phyloP scores from a whole-genome alignment of 169 alveolate genomes.

The Plasmodium malariae region DNA sequence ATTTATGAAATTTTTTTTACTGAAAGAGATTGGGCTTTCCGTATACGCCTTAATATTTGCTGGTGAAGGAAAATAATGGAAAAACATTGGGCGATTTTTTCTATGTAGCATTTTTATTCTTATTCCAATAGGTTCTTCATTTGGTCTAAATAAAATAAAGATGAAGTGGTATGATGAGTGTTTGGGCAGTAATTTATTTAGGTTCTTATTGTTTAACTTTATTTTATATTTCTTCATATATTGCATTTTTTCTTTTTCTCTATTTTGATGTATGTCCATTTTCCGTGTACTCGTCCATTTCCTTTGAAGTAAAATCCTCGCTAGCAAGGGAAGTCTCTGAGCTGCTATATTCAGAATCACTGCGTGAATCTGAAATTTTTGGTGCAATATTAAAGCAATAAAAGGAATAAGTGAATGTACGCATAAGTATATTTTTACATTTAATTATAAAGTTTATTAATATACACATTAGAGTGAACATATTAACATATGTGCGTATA shows the following conservation, averaged over 20 bases:
- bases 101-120: slow-evolving; percentile 73
- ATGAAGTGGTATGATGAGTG: neutral
- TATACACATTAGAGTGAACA: neutral
- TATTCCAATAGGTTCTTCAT: slow-evolving; percentile 60
- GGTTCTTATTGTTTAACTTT: neutral
- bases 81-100: slow-evolving; percentile 68
- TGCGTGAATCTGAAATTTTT: slow-evolving; percentile 36
- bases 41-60: slow-evolving; percentile 64
- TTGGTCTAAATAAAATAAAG: slow-evolving; percentile 24
- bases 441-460: neutral
- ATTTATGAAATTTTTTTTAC: slow-evolving; percentile 45
- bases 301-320: slow-evolving; percentile 35
- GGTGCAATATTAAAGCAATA: neutral
- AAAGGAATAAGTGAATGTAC: neutral
- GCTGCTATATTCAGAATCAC: slow-evolving; percentile 29
- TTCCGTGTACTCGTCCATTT: slow-evolving; percentile 54
- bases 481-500: neutral
- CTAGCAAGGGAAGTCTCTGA: slow-evolving; percentile 63
- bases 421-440: neutral
- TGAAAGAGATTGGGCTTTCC: slow-evolving; percentile 70
- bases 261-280: neutral
- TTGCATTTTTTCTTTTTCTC: neutral
- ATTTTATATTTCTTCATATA: neutral
- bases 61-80: slow-evolving; percentile 75
- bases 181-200: neutral